Conservation (phyloP, 345 rosid species). For the Moricandia moricandioides region DNA sequence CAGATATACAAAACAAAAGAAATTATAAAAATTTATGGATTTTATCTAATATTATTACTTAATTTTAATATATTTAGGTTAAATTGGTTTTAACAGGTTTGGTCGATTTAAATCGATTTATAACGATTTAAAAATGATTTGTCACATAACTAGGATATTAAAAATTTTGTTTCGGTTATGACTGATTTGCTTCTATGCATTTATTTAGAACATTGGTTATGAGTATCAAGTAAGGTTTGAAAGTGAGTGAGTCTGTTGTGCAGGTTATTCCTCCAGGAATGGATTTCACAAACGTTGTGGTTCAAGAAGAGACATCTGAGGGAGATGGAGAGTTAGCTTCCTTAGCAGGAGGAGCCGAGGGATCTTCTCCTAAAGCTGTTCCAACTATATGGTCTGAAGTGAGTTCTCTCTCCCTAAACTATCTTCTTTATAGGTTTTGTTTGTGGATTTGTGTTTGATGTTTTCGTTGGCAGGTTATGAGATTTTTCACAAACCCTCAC, state of each 20-base stretch:
- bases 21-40: no score
- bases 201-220: neutral
- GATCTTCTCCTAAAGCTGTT: slow-evolving; percentile 79
- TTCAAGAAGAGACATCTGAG: slow-evolving; percentile 84
- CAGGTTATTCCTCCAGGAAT: slow-evolving; percentile 99
- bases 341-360: slow-evolving; percentile 59
- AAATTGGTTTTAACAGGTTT: no score
- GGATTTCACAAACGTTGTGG: slow-evolving; percentile 92
- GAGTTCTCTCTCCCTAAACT: slow-evolving; percentile 31
- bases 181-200: no score
- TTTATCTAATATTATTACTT: no score
- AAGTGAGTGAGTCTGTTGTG: neutral
- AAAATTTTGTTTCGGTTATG: no score
- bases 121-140: no score
- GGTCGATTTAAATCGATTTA: no score
- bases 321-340: slow-evolving; percentile 70
- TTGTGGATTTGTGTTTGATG: slow-evolving; percentile 4
- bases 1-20: no score
- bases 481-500: slow-evolving; percentile 91
- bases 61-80: no score
- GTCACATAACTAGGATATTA: no score
- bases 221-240: slow-evolving; percentile 2
- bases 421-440: neutral
- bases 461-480: slow-evolving; percentile 57
- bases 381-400: slow-evolving; percentile 95